phyloP scores from a whole-genome alignment of 2,329 filamentous ascomycete species.

The Ceratocystis harringtonii region DNA sequence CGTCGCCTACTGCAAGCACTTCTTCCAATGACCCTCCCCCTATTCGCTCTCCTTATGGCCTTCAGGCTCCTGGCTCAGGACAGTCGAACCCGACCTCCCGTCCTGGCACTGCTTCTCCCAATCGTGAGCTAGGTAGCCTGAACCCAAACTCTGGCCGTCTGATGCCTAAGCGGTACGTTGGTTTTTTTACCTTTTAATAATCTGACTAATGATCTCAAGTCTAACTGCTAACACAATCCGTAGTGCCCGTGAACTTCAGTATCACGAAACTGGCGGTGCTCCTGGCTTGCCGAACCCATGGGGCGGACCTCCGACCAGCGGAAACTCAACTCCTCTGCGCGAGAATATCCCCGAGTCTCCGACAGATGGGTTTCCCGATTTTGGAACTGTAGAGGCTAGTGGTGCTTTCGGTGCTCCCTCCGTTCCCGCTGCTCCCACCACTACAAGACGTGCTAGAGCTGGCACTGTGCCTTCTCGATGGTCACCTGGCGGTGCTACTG shows the following conservation, averaged over 20 bases:
- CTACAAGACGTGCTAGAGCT: constrained; percentile 64
- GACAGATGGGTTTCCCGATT: constrained; percentile 87
- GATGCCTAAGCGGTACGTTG: constrained; percentile 77
- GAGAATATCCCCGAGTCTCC: constrained; percentile 97
- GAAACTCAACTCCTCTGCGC: constrained; percentile 86
- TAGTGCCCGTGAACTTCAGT: constrained; percentile 91
- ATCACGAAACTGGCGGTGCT: constrained; percentile 66
- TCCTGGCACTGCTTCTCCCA: constrained; percentile 89
- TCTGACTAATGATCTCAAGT: too few relatives aligned
- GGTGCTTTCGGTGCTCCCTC: neutral
- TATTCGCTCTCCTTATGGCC: constrained; percentile 58
- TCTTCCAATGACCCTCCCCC: constrained; percentile 62
- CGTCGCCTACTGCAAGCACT: constrained; percentile 64
- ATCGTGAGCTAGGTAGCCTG: constrained; percentile 55
- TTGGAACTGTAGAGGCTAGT: constrained; percentile 42
- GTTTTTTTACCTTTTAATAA: neutral
- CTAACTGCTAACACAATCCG: neutral
- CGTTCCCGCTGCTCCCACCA: constrained; percentile 41
- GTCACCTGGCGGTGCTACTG: constrained; percentile 55
- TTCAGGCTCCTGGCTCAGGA: constrained; percentile 42
- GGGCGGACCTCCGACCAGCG: constrained; percentile 92
- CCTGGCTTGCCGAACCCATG: constrained; percentile 58
- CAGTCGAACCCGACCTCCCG: constrained; percentile 49
- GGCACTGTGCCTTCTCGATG: constrained; percentile 95
- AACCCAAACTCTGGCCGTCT: constrained; percentile 49